These are phyloP conservation scores for Podaxis pistillaris DNA, from an alignment of 768 basidiomycete genomes.

Conservation along the genomic window DNA sequence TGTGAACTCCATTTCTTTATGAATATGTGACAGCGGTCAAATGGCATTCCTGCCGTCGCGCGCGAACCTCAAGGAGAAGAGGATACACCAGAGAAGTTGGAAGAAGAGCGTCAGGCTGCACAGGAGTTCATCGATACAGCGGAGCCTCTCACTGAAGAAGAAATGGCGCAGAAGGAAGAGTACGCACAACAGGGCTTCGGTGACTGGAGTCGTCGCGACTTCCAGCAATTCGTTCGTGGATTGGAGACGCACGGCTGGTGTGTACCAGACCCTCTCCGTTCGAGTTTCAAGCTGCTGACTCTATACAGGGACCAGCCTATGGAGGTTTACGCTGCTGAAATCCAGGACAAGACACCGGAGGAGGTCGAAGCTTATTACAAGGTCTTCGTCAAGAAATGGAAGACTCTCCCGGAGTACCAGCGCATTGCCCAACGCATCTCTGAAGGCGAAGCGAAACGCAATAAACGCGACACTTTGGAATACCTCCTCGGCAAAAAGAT, in stretches of 20 bases:
- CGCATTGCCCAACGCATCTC: constrained; percentile 81
- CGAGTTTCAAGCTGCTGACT: neutral
- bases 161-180: constrained; percentile 76
- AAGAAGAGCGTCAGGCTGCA: constrained; percentile 73
- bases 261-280: constrained; percentile 21
- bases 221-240: constrained; percentile 85
- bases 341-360: constrained; percentile 78
- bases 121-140: constrained; percentile 94
- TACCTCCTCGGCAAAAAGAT: constrained; percentile 82
- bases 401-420: constrained; percentile 77
- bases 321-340: constrained; percentile 74
- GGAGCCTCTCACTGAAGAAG: constrained; percentile 88
- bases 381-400: constrained; percentile 89
- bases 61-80: constrained; percentile 69
- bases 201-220: constrained; percentile 91
- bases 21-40: constrained; percentile 45
- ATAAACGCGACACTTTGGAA: constrained; percentile 79
- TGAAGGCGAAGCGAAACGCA: constrained; percentile 88
- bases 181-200: constrained; percentile 79
- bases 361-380: constrained; percentile 77
- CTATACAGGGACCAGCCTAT: constrained; percentile 55
- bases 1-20: neutral
- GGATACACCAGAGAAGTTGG: constrained; percentile 81
- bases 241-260: constrained; percentile 72
- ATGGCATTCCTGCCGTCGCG: constrained; percentile 61